These are phyloP conservation scores for Scleromitrula shiraiana DNA, from an alignment of 2,329 filamentous ascomycete species.

Conservation along the genomic window DNA sequence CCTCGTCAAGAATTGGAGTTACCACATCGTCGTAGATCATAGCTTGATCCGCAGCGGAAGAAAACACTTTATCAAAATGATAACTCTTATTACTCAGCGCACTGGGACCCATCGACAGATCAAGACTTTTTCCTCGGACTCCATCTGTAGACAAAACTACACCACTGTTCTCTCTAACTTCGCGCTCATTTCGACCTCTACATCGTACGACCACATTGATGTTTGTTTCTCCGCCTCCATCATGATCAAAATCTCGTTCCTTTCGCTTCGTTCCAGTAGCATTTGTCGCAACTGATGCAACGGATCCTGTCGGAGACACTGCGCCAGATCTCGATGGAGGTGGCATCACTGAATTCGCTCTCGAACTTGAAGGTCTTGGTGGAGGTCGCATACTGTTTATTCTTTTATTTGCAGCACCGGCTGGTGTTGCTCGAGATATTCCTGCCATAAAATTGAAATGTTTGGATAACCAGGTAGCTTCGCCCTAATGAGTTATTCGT, in stretches of 20 bases:
- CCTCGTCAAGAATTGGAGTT: constrained; percentile 85
- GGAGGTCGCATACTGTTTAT: constrained; percentile 43
- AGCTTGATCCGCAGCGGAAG: constrained; percentile 83
- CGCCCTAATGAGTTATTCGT: no score
- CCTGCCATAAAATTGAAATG: constrained; percentile 41
- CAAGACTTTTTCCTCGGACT: constrained; percentile 75
- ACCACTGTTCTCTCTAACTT: constrained; percentile 88
- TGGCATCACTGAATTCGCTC: constrained; percentile 37
- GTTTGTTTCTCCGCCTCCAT: constrained; percentile 77
- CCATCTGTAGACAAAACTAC: constrained; percentile 85
- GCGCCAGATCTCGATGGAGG: constrained; percentile 24
- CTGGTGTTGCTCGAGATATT: constrained; percentile 43
- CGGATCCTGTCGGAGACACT: constrained; percentile 61
- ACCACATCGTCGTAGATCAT: constrained; percentile 97
- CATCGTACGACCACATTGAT: constrained; percentile 97
- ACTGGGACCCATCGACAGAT: constrained; percentile 86
- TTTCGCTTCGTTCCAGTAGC: constrained; percentile 69
- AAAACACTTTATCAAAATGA: constrained; percentile 95
- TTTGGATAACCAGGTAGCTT: no score
- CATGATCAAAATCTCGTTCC: constrained; percentile 71
- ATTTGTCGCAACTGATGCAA: constrained; percentile 47
- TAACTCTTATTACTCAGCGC: constrained; percentile 94
- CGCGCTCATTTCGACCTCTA: constrained; percentile 83
- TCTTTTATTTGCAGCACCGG: constrained; percentile 38
- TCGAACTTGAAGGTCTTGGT: constrained; percentile 43